phyloP scores from a whole-genome alignment of 176 grass and related monocot genomes.

The Musa beccarii region DNA sequence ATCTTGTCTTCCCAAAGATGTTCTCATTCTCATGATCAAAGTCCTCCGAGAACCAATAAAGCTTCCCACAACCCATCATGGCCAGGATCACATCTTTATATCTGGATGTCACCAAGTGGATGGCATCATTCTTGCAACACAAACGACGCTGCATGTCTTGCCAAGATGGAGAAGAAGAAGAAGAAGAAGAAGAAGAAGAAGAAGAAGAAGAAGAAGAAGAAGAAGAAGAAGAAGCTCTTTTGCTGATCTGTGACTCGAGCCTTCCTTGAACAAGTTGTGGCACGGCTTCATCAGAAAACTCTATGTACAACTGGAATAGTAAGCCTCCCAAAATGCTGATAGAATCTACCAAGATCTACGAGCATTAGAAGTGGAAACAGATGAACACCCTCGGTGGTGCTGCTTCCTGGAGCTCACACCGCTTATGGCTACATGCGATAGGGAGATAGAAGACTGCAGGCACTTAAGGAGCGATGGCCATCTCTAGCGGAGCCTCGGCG shows the following conservation, averaged over 20 bases:
- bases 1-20: not conserved
- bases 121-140: constrained; percentile 2
- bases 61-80: not conserved
- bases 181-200: no score
- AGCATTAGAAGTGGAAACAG: not conserved
- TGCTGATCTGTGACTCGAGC: not conserved
- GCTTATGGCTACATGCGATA: not conserved
- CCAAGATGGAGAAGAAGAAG: no score
- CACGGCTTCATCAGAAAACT: no score
- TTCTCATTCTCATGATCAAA: constrained; percentile 6
- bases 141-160: not conserved
- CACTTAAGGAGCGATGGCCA: not conserved
- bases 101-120: not conserved
- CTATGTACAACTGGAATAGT: not conserved
- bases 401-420: no score
- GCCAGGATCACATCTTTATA: not conserved
- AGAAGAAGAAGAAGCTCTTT: no score
- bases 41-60: not conserved
- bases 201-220: no score
- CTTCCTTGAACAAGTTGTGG: no score
- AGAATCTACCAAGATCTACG: not conserved
- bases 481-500: not conserved
- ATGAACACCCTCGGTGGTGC: no score
- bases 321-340: constrained; percentile 1
- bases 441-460: not conserved